Evolutionary conservation across 1,284 basidiomycete species (phyloP), one percentile per base, ranked within the genome.

Genomic region (Malassezia yamatoensis): DNA sequence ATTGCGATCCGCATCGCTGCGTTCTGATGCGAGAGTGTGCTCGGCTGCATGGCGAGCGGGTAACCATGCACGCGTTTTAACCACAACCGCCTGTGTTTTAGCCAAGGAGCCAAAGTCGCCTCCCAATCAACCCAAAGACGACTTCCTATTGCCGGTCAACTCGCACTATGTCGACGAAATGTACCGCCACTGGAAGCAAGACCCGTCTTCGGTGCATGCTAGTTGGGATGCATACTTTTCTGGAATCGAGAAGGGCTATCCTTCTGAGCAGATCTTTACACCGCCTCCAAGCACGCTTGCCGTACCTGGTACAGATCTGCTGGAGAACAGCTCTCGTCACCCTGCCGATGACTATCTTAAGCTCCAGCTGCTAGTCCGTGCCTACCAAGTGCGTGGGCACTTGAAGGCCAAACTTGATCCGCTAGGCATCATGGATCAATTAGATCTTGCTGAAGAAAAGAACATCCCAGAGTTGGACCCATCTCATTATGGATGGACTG

Each of bases 361-460:
- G 61, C 64, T 67, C 29, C 68, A 70, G 54, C 66, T 70, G 34
- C 68, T 70, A 43, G 68, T 96, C 56, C 86, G 93, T 66, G 93
- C 94, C 7, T 98, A 94, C 78, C 93, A 98, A 84, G 93, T 99
- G 32, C 88, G 91, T 56, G 93, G 94, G 35, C 94, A 99, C 76
- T 89, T 94, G 74, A 82, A 93, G 64, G 94, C 93, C 53, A 85
- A 91, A 67, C 81, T 99, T 58, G 93, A 99, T 74, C 93, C 93
- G 36, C 83, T 99, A 29, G 89, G 89, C 42, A 91, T 98, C 69
- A 80, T 88, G 59, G 84, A 91, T 69, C 82, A 89, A 46, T 13
- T 24, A 18, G 91, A 96, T 74, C 82, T 94, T 49, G 53, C 78
- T 81, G 34, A 15, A n/a, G 69, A 68, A 52, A 52, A 59, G 53